Base-by-base conservation (phyloP, 768 basidiomycete species). In the Hypholoma fasciculare region DNA sequence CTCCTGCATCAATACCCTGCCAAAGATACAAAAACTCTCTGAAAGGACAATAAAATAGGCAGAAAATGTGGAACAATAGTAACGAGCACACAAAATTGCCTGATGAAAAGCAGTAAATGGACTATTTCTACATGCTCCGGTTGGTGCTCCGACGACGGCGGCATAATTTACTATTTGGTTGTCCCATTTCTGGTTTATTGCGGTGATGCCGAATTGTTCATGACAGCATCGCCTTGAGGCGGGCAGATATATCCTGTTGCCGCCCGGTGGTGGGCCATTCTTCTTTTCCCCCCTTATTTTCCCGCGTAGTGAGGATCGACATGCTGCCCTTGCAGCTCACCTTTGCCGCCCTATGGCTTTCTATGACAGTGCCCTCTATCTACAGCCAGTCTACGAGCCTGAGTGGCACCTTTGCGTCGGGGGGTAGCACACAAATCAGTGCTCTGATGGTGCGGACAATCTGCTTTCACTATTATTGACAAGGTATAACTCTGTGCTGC, bases 301-400 rank as follows among this genome's bases (percentile, higher is more conserved):
- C 54, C 37, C 44, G 30, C 27, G 26, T 26, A 14, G 14, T 19
- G 17, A 30, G 53, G 42, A 20, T 47, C 50, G 34, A 19, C 61
- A 51, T 56, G 54, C 60, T 61, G 55, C 56, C 58, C 19, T 58
- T 70, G 30, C 67, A 69, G 27, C 67, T 74, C 34, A 71, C 76
- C 19, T 65, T 81, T 69, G 70, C 82, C 60, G 76, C 73, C 55
- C 63, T 86, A 61, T 78, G 74, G 63, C 74, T 86, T 26, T 78
- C 76, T 38, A 67, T 70, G 3, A 60, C 61, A n/a, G 61, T 68
- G 30, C 67, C 72, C 19, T 67, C 73, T 23, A 72, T 67, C 23
- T 60, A 67, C 30, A 77, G 76, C 20, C 52, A 54, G 37, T 69
- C 67, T 48, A 72, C 69, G 36, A 9, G 30, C 30, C 30, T 34